Evolutionary conservation across 306 rosid species (phyloP).

Genomic region (Inga leiocalycina): DNA sequence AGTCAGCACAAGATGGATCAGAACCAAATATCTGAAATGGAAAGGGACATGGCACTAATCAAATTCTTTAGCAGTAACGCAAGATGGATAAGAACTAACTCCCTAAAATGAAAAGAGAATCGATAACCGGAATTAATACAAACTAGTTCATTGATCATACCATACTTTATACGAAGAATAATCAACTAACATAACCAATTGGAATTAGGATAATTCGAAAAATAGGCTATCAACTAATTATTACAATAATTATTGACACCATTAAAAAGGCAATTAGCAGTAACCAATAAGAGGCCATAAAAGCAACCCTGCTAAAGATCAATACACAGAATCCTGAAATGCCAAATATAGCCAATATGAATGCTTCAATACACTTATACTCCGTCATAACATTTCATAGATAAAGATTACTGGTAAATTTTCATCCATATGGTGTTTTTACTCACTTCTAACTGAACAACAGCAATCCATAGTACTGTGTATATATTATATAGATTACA

Average conservation of each 20-base stretch:
- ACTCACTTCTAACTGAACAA: background rate
- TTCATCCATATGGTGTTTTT: background rate
- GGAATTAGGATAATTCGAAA: background rate
- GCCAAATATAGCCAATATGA: background rate
- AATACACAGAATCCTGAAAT: too few relatives aligned
- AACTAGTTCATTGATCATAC: constrained; percentile 28
- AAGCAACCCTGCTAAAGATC: too few relatives aligned
- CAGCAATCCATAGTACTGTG: background rate
- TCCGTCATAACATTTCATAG: background rate
- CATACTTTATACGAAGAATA: background rate
- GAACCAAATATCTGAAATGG: constrained; percentile 95
- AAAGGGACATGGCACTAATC: constrained; percentile 39
- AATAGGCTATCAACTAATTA: constrained; percentile 18
- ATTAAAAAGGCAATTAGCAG: background rate
- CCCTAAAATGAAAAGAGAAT: constrained; percentile 60
- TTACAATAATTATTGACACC: background rate
- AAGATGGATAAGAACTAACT: constrained; percentile 90
- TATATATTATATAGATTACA: background rate
- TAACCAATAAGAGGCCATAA: background rate
- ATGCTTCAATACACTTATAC: background rate
- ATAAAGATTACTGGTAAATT: background rate
- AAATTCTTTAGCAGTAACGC: constrained; percentile 87
- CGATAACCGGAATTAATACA: constrained; percentile 35
- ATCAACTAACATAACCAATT: constrained; percentile 9
- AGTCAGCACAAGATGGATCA: constrained; percentile 90